Evolutionary conservation across 2,329 filamentous ascomycete species (phyloP).

Genomic region (Coniochaeta sp.): DNA sequence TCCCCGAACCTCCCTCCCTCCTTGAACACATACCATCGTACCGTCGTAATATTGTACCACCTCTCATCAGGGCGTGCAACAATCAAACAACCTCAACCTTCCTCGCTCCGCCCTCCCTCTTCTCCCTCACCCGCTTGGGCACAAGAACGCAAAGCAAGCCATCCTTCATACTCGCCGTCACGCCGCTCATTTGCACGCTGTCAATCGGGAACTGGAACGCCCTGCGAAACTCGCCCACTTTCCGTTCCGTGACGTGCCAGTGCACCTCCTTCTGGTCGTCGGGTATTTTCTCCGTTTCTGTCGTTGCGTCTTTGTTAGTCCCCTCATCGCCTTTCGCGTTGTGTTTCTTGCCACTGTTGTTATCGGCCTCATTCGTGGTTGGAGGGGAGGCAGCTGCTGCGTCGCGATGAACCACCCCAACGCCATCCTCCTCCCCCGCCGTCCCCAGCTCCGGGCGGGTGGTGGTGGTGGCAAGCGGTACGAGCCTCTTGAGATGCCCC

Average conservation of each 20-base stretch:
- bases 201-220: slow-evolving; percentile 9
- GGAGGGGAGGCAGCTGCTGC: background rate
- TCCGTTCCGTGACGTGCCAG: slow-evolving; percentile 9
- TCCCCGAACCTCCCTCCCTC: too few species aligned
- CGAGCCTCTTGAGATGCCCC: background rate
- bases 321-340: background rate
- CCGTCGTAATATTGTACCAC: too few species aligned
- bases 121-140: slow-evolving; percentile 8
- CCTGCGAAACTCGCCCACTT: slow-evolving; percentile 7
- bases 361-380: background rate
- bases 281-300: background rate
- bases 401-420: slow-evolving; percentile 1
- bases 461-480: too few species aligned
- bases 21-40: too few species aligned
- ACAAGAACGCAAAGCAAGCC: slow-evolving; percentile 8
- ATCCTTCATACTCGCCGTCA: slow-evolving; percentile 7
- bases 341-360: background rate
- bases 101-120: background rate
- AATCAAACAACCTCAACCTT: slow-evolving; percentile 6
- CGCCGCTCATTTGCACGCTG: slow-evolving; percentile 7
- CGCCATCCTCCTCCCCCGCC: background rate
- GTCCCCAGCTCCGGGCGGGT: background rate
- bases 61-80: too few species aligned
- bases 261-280: slow-evolving; percentile 6
- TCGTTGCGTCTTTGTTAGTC: too few species aligned